A percentile compares a stretch with the other conserved stretches of the same genome.
phyloP scores from a whole-genome alignment of 2,329 filamentous ascomycete genomes.

The Coniochaeta sp. region DNA sequence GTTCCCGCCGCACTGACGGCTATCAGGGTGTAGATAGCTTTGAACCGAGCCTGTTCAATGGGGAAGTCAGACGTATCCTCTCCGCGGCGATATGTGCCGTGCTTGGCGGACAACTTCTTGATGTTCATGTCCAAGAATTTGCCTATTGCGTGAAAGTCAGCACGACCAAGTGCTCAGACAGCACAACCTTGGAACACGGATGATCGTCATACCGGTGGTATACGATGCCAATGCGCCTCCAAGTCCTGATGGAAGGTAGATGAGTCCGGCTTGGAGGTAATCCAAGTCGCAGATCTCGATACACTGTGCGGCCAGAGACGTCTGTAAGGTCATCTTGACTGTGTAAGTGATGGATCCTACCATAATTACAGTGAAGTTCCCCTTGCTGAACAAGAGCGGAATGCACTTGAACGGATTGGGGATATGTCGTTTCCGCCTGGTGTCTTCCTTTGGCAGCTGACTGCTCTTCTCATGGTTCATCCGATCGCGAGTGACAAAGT shows the following conservation, averaged over 20 bases:
- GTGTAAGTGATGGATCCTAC: slow-evolving; percentile 10
- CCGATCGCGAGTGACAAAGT: slow-evolving; percentile 12
- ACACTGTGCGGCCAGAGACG: slow-evolving; percentile 9
- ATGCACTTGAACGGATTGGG: slow-evolving; percentile 9
- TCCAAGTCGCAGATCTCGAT: not conserved
- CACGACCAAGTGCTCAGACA: not conserved
- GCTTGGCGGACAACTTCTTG: slow-evolving; percentile 10
- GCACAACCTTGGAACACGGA: too few relatives aligned
- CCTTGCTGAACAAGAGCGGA: slow-evolving; percentile 8
- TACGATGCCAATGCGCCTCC: slow-evolving; percentile 6
- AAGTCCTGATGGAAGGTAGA: slow-evolving; percentile 3
- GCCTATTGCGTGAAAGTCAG: not conserved
- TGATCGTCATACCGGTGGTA: slow-evolving; percentile 1
- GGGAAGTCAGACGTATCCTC: too few relatives aligned
- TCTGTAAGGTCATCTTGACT: slow-evolving; percentile 8
- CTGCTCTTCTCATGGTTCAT: not conserved
- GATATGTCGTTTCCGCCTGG: not conserved
- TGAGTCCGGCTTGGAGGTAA: slow-evolving; percentile 6
- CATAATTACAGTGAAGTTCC: slow-evolving; percentile 8
- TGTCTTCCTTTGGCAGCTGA: not conserved
- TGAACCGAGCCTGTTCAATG: too few relatives aligned
- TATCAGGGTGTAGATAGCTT: too few relatives aligned
- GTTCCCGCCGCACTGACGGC: too few relatives aligned
- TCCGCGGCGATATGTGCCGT: slow-evolving; percentile 19
- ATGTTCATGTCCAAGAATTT: not conserved